Conservation (phyloP, 2,329 filamentous ascomycete species). For the Blastomyces gilchristii region DNA sequence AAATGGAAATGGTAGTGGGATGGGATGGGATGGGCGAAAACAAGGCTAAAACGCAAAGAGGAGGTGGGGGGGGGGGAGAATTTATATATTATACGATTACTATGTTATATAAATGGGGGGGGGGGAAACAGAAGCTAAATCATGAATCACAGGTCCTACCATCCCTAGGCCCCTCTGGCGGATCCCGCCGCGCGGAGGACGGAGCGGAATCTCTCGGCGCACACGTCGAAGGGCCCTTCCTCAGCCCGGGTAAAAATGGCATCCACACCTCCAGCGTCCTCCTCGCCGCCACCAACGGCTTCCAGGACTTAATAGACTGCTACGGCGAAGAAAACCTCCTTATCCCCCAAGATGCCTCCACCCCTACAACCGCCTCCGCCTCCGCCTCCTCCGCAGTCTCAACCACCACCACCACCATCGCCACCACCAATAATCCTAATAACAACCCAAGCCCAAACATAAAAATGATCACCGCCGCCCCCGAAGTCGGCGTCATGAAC, state of each 20-base stretch:
- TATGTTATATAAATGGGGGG: constrained; percentile 4
- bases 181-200: constrained; percentile 47
- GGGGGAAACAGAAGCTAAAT: neutral
- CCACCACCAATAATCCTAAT: too few species aligned
- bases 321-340: constrained; percentile 60
- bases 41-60: too few species aligned
- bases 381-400: constrained; percentile 4
- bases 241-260: constrained; percentile 73
- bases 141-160: constrained; percentile 47
- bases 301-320: constrained; percentile 45
- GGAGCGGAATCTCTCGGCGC: constrained; percentile 82
- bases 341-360: neutral
- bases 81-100: too few species aligned
- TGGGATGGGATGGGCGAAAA: too few species aligned
- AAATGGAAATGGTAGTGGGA: too few species aligned
- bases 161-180: constrained; percentile 62
- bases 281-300: constrained; percentile 48
- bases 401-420: neutral
- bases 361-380: neutral
- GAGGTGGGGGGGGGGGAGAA: too few species aligned
- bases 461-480: constrained; percentile 77
- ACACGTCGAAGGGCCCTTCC: constrained; percentile 84
- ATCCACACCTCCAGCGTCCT: constrained; percentile 71
- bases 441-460: constrained; percentile 33
- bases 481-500: constrained; percentile 64